Evolutionary conservation across 2,329 filamentous ascomycete species (phyloP), one percentile per base, ranked within the genome.

Genomic region (Fusarium staphyleae): DNA sequence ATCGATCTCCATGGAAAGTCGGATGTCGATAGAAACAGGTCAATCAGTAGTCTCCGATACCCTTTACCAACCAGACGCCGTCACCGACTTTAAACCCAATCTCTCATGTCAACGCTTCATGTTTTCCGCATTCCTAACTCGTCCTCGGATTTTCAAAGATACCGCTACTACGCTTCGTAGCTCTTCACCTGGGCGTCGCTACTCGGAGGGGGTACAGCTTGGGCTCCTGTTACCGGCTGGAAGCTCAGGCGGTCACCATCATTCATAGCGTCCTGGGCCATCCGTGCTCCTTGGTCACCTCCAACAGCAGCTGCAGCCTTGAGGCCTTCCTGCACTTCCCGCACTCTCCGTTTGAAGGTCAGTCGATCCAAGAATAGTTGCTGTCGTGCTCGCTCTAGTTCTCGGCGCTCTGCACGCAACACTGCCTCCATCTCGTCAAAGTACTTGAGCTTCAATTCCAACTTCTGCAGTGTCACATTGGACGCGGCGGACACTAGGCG

Each of bases 351-450:
- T 78, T 95, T 92, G 78, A 98, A 96, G 2, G 89, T 85, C 43
- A 99, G 80, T 18, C 95, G 86, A 73, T 99, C 95, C 30, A 98
- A 79, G 80, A 98, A 96, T 14, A 99, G 83, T 72, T 97, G 90
- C 73, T 98, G 93, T 24, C 93, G 87, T 33, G 90, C 91, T 51
- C 93, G 86, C 75, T 99, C 95, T 16, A 99, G 81, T 74, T 99
- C 95, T 55, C 93, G 86, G 54, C 93, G 88, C 77, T 99, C 95
- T 5, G 93, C 91, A 66, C 96, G 90, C 43, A 99, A 81, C 36
- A 97, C 88, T 14, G 90, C 84, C 75, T 99, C 95, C 83, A 99
- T 93, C 73, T 99, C 95, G 67, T 90, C 89, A 75, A 99, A 99
- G 72, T 98, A 96, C 69, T 91, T 88, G 54, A 99, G 82, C 77